phyloP scores from a whole-genome alignment of 202 grass and related monocot species.

The Carex arenaria region DNA sequence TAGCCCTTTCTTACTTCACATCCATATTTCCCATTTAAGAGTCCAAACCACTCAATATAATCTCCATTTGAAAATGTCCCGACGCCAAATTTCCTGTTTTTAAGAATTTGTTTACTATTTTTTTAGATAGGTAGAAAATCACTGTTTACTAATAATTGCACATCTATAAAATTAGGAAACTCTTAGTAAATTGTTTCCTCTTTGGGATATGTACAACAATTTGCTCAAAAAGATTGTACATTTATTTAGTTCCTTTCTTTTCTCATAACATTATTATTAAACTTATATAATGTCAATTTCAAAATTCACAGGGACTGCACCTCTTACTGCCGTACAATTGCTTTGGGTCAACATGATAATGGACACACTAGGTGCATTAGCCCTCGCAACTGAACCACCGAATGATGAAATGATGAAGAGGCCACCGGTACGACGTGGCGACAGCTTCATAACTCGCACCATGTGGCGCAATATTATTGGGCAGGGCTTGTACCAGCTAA shows the following conservation, averaged over 20 bases:
- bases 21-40: too few species aligned
- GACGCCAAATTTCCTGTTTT: too few species aligned
- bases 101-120: too few species aligned
- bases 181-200: not conserved
- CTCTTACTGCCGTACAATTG: slow-evolving; percentile 86
- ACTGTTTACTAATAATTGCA: not conserved
- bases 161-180: not conserved
- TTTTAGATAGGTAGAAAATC: too few species aligned
- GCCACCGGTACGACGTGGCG: slow-evolving; percentile 42
- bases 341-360: slow-evolving; percentile 99
- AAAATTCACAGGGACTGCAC: slow-evolving; percentile 49
- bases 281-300: not conserved
- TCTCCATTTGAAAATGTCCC: too few species aligned
- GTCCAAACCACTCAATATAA: too few species aligned
- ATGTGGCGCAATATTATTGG: slow-evolving; percentile 97
- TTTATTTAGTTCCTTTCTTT: not conserved
- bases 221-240: not conserved
- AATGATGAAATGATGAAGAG: slow-evolving; percentile 96
- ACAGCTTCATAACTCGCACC: slow-evolving; percentile 78
- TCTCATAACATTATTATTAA: not conserved
- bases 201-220: not conserved
- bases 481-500: slow-evolving; percentile 77
- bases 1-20: too few species aligned
- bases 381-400: slow-evolving; percentile 83
- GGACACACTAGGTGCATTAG: slow-evolving; percentile 96